These are phyloP conservation scores for Protostelium mycophagum DNA, from an alignment of 78 protist species.

Conservation along the genomic window DNA sequence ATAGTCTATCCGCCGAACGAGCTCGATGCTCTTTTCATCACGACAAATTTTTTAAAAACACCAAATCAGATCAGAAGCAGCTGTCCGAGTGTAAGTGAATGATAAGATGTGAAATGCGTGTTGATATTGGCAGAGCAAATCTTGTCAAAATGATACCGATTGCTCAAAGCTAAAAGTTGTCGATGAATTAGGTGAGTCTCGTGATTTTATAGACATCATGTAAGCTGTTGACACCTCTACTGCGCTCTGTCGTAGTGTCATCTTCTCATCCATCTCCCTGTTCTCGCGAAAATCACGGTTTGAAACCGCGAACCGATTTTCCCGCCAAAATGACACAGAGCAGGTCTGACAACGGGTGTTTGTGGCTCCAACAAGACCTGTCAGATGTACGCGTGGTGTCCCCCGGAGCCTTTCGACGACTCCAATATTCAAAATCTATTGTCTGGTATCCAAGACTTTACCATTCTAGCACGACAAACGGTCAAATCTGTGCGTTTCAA, in stretches of 20 bases:
- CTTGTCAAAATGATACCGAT: background rate
- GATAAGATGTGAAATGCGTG: too few relatives aligned
- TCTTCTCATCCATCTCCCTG: too few relatives aligned
- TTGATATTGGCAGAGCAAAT: too few relatives aligned
- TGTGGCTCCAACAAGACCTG: background rate
- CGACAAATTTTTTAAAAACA: background rate
- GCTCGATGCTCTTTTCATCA: background rate
- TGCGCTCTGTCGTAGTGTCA: too few relatives aligned
- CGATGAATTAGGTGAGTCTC: background rate
- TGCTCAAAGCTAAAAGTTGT: background rate
- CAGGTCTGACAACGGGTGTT: background rate
- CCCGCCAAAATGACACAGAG: background rate
- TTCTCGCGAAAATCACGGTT: too few relatives aligned
- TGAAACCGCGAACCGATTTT: too few relatives aligned
- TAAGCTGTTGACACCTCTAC: too few relatives aligned
- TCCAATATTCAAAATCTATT: background rate
- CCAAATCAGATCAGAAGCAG: background rate
- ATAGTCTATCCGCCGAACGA: background rate
- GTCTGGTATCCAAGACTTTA: background rate
- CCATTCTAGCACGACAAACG: background rate
- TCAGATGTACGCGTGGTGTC: background rate
- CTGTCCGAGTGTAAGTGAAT: too few relatives aligned
- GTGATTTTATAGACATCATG: background rate
- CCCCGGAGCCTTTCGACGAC: background rate
- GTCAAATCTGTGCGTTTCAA: background rate